Conservation (phyloP, 495 filamentous ascomycete genomes). For the Penicillium mononematosum region DNA sequence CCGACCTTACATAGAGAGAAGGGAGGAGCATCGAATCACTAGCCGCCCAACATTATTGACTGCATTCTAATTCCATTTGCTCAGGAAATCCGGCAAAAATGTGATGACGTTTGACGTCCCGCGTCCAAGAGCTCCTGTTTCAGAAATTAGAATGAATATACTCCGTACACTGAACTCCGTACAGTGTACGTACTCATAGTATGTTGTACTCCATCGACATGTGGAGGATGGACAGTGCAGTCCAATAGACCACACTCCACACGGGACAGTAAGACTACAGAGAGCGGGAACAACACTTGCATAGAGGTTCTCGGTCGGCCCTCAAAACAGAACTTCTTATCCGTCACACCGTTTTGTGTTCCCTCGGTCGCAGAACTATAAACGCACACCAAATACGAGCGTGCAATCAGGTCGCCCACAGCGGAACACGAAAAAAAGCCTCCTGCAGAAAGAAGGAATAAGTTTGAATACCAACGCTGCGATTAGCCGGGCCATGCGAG, state of each 20-base stretch:
- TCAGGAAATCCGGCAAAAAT: constrained; percentile 19
- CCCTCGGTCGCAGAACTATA: background rate
- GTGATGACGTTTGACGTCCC: constrained; percentile 30
- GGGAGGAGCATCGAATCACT: constrained; percentile 20
- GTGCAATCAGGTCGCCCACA: background rate
- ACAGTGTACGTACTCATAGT: background rate
- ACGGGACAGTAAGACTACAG: background rate
- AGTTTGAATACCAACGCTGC: constrained; percentile 5
- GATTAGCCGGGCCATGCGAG: constrained; percentile 21
- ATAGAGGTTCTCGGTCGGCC: constrained; percentile 8
- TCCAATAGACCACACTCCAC: constrained; percentile 3
- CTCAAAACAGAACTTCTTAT: background rate
- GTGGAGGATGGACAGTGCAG: constrained; percentile 13
- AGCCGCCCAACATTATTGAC: constrained; percentile 30
- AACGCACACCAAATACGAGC: background rate
- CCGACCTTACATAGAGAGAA: constrained; percentile 23
- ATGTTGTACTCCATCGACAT: background rate
- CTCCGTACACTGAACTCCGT: background rate
- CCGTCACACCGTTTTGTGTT: background rate
- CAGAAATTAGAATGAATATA: background rate
- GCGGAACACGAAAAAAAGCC: background rate
- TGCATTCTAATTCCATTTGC: constrained; percentile 20
- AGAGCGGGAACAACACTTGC: background rate
- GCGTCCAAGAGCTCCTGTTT: background rate
- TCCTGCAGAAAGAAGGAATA: constrained; percentile 13